Evolutionary conservation across 345 rosid genomes (phyloP), one percentile per base, ranked within the genome.

Genomic region (Brassica rapa): DNA sequence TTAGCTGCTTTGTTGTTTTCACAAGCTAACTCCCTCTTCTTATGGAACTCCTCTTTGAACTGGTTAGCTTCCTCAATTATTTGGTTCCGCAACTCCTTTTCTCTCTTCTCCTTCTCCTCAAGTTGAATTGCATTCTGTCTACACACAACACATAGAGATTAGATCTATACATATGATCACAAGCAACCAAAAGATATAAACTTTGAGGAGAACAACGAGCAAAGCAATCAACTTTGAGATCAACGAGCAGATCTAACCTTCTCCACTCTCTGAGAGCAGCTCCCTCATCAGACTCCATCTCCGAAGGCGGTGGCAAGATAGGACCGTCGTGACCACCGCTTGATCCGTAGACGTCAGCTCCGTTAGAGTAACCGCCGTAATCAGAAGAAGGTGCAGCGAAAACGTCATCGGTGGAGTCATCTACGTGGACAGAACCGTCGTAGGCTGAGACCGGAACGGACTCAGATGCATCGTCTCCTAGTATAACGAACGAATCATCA

Each of bases 71-170:
- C 94, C 49, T 88, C 88, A 8, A 88, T 69, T 60, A 91, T 88
- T 72, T 84, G 86, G 62, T 66, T 86, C 84, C 85, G n/a, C 76
- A 80, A 8, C 78, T 86, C 94, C 56, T 84, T 93, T 74, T 90
- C 97, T 70, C 25, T 87, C 89, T 84, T 89, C 87, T 91, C 98
- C 81, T 91, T 91, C 85, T 89, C 93, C 83, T 88, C 98, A 83
- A 89, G 76, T 14, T 68, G 84, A 55, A 86, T 75, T 0, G 88
- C 93, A 75, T 93, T 93, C 66, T 86, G 81, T 75, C 98, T 93
- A 57, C 15, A 59, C 56, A 39, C 6, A 53, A 55, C 76, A 84
- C 46, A 39, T 27, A 9, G 55, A 57, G 29, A 73, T 68, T 37
- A 37, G 70, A 74, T 51, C 73, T 69, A 56, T 5, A 14, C 67